Percentiles rank a stretch among this genome's conserved stretches.
Conservation (phyloP, 768 basidiomycete genomes). For the Nidula microcarpa region DNA sequence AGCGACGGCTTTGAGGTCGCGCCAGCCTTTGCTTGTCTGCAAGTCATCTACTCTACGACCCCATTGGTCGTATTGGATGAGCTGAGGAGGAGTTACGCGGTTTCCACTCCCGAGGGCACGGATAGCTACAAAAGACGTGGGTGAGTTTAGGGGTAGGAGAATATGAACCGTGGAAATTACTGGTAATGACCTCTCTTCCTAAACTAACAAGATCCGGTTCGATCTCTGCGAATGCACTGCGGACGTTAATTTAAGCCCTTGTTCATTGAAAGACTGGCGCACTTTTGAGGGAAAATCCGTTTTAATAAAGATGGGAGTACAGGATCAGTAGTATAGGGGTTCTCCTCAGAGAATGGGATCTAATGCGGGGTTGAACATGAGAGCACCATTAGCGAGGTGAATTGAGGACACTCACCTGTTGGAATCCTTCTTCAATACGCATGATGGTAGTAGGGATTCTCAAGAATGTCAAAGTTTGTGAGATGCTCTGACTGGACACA, state of each 20-base stretch:
- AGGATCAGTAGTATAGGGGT: constrained; percentile 60
- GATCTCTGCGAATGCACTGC: constrained; percentile 46
- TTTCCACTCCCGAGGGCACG: constrained; percentile 43
- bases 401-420: constrained; percentile 35
- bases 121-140: constrained; percentile 35
- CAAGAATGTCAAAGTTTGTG: neutral
- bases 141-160: neutral
- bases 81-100: constrained; percentile 42
- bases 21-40: constrained; percentile 73
- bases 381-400: neutral
- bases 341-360: constrained; percentile 52
- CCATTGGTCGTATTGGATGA: constrained; percentile 76
- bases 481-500: neutral
- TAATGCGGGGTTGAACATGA: constrained; percentile 13
- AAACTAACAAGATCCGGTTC: constrained; percentile 58
- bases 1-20: constrained; percentile 55
- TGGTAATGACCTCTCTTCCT: constrained; percentile 50
- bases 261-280: neutral
- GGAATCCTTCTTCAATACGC: constrained; percentile 68
- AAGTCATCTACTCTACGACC: constrained; percentile 64
- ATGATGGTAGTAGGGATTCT: constrained; percentile 23
- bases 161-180: constrained; percentile 24
- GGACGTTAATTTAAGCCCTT: neutral
- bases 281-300: constrained; percentile 50
- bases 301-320: constrained; percentile 60